Base-by-base conservation (phyloP, 1,284 basidiomycete species). In the Rhodotorula mucilaginosa region DNA sequence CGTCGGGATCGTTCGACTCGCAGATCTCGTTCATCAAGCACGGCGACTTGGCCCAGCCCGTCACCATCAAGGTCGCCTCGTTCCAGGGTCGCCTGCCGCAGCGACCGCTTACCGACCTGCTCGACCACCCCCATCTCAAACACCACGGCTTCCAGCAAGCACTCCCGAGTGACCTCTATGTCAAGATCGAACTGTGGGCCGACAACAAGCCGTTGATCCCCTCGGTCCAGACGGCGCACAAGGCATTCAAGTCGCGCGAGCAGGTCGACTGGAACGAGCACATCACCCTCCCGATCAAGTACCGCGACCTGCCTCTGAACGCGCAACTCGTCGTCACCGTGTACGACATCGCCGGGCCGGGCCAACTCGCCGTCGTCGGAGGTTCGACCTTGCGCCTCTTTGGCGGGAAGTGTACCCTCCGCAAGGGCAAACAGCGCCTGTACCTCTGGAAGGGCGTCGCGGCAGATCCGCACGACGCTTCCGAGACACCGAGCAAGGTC, bases 271-370 rank as follows among this genome's bases (percentile, higher is more conserved):
- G 96, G 96, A 96, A 96, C 78, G 92, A 97, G 83, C 91, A 90
- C 86, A 88, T 98, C 60, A 89, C 90, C 0, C 83, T 98, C 5
- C 94, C 95, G 0, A 90, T 96, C 78, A 89, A 89, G 57, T 96
- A 97, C 73, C 91, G 92, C 65, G 93, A 97, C 78, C 85, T 99
- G 7, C 93, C 94, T 1, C 83, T 93, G 47, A 90, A 85, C 78
- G 89, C 94, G 0, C 94, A 97, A 77, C 86, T 99, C 66, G 90
- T 91, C 0, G 92, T 98, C 79, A 98, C 96, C 1, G 89, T 98
- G 29, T 97, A 93, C 89, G 94, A 98, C 79, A 92, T 95, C 66
- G 89, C 88, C 54, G 90, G 90, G 1, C 88, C 92, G 64, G 64
- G 57, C 85, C 51, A 69, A 21, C 84, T 86, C 26, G 89, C 92